phyloP scores from a whole-genome alignment of 192 early-diverging fungal species.

The Rhizophagus clarus region DNA sequence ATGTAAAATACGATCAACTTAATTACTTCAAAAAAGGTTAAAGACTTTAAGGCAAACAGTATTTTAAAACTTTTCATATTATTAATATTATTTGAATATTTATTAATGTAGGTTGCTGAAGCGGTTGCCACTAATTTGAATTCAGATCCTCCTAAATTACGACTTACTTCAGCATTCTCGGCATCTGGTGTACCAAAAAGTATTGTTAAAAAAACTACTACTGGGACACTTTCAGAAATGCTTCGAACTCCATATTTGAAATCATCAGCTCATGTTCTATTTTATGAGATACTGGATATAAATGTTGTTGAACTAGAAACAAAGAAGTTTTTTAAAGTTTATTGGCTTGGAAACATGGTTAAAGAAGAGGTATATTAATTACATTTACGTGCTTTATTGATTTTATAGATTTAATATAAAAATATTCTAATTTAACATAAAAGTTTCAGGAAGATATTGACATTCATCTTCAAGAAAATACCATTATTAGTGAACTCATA shows the following conservation, averaged over 20 bases:
- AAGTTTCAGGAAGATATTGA: slow-evolving; percentile 40
- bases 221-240: slow-evolving; percentile 44
- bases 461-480: slow-evolving; percentile 69
- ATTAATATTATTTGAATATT: slow-evolving; percentile 12
- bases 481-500: slow-evolving; percentile 50
- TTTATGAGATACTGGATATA: slow-evolving; percentile 86
- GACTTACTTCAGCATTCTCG: slow-evolving; percentile 54
- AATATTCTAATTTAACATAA: no score
- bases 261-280: slow-evolving; percentile 51
- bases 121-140: slow-evolving; percentile 62
- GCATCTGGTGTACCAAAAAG: slow-evolving; percentile 37
- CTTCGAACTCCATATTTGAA: slow-evolving; percentile 33
- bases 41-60: no score
- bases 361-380: slow-evolving; percentile 63
- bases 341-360: slow-evolving; percentile 62
- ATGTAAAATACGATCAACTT: no score
- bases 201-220: slow-evolving; percentile 38
- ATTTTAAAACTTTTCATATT: no score
- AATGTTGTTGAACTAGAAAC: slow-evolving; percentile 79
- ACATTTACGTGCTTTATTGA: background rate
- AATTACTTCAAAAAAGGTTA: no score
- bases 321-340: slow-evolving; percentile 73
- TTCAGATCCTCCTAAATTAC: slow-evolving; percentile 72
- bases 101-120: slow-evolving; percentile 54
- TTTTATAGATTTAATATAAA: no score